A percentile compares a stretch with the other conserved stretches of the same genome.
These are phyloP conservation scores for Lichtheimia ramosa DNA, from an alignment of 371 early-diverging fungal species.

Conservation along the genomic window DNA sequence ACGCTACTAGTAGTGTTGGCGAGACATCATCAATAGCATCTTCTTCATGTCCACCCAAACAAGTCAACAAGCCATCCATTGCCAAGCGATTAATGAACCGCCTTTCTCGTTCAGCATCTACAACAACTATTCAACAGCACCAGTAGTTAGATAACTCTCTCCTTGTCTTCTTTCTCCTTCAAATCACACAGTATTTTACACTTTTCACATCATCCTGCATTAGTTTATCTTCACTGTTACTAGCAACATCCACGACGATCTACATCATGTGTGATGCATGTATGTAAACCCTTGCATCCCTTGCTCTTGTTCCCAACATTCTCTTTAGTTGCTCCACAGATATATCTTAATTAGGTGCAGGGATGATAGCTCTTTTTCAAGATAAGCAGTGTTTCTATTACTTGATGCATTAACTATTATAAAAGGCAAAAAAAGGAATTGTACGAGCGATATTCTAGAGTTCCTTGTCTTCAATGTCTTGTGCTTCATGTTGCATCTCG, in stretches of 20 bases:
- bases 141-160: not conserved
- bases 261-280: too few relatives aligned
- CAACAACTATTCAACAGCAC: not conserved
- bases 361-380: not conserved
- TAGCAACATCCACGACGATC: not conserved
- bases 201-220: not conserved
- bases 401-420: constrained; percentile 1
- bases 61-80: not conserved
- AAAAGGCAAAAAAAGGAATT: not conserved
- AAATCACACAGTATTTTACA: not conserved
- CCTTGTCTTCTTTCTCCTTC: not conserved
- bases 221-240: not conserved
- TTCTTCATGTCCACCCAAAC: not conserved
- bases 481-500: constrained; percentile 33
- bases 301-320: too few relatives aligned
- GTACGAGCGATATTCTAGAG: constrained; percentile 17
- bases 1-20: not conserved
- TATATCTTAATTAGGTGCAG: too few relatives aligned
- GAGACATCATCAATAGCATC: not conserved
- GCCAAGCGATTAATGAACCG: not conserved
- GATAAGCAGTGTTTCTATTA: not conserved
- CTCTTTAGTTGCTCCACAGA: too few relatives aligned
- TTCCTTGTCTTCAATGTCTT: constrained; percentile 50
- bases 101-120: not conserved
- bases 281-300: too few relatives aligned